A percentile compares a stretch with the other conserved stretches of the same genome.
Evolutionary conservation across 495 filamentous ascomycete genomes (phyloP).

Genomic region (Xylaria grammica): DNA sequence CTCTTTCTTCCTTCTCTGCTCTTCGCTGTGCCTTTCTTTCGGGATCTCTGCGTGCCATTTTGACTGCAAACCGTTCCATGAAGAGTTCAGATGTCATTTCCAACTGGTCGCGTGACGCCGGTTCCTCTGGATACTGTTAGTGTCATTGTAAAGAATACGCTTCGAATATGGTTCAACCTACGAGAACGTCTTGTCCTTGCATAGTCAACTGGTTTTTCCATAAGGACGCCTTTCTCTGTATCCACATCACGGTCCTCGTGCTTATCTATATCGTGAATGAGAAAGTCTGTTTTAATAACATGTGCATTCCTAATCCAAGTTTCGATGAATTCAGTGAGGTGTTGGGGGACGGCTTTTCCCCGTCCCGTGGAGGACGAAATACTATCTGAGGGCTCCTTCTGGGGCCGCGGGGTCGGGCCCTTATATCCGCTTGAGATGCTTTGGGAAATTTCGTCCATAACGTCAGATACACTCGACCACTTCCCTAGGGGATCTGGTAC

Average conservation of each 20-base stretch:
- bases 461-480: neutral
- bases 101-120: neutral
- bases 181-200: conserved; percentile 28
- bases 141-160: neutral
- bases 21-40: neutral
- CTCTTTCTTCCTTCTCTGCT: neutral
- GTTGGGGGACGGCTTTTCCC: neutral
- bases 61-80: neutral
- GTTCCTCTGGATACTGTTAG: conserved; percentile 7
- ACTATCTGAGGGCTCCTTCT: neutral
- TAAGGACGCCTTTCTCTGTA: conserved; percentile 34
- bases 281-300: conserved; percentile 21
- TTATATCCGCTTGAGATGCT: neutral
- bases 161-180: neutral
- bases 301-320: conserved; percentile 21
- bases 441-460: neutral
- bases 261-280: conserved; percentile 4
- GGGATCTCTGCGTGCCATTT: neutral
- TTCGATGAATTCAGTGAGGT: neutral
- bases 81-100: neutral
- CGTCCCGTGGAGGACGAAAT: neutral
- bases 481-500: neutral
- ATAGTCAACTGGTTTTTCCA: conserved; percentile 30
- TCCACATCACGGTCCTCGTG: conserved; percentile 42
- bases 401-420: neutral